Evolutionary conservation across 306 rosid species (phyloP).

Genomic region (Citrullus mucosospermus): DNA sequence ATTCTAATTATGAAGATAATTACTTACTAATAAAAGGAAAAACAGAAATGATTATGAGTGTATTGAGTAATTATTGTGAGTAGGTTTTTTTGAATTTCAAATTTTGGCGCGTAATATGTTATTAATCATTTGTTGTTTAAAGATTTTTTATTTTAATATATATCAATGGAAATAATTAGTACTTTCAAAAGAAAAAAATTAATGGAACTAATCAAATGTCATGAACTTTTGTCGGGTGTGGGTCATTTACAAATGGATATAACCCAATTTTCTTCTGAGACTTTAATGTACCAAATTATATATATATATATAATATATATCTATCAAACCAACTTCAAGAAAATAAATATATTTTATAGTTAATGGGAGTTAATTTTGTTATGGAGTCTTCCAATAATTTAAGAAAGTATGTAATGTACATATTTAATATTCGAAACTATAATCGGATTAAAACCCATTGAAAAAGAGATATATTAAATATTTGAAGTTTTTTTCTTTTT

Average conservation of each 20-base stretch:
- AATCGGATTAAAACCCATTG: too few relatives aligned
- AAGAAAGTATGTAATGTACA: too few relatives aligned
- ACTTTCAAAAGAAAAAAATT: neutral
- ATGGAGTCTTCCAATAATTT: too few relatives aligned
- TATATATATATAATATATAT: too few relatives aligned
- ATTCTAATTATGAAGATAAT: neutral
- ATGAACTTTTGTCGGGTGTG: neutral
- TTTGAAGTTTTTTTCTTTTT: too few relatives aligned
- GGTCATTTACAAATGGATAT: neutral
- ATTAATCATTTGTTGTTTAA: neutral
- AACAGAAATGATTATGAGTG: neutral
- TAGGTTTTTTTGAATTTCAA: neutral
- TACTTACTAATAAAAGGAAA: neutral
- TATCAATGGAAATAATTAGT: neutral
- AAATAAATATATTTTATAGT: too few relatives aligned
- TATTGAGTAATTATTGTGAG: neutral
- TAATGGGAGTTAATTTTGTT: too few relatives aligned
- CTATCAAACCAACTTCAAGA: too few relatives aligned
- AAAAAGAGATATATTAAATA: too few relatives aligned
- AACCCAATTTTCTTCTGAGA: too few relatives aligned
- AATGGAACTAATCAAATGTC: slow-evolving; percentile 1
- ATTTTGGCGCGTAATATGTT: neutral
- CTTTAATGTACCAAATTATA: too few relatives aligned
- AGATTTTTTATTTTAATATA: neutral
- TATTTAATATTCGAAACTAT: too few relatives aligned